Percentiles rank a stretch among this genome's conserved stretches.
Conservation (phyloP, 768 basidiomycete species). For the Russula sp. region DNA sequence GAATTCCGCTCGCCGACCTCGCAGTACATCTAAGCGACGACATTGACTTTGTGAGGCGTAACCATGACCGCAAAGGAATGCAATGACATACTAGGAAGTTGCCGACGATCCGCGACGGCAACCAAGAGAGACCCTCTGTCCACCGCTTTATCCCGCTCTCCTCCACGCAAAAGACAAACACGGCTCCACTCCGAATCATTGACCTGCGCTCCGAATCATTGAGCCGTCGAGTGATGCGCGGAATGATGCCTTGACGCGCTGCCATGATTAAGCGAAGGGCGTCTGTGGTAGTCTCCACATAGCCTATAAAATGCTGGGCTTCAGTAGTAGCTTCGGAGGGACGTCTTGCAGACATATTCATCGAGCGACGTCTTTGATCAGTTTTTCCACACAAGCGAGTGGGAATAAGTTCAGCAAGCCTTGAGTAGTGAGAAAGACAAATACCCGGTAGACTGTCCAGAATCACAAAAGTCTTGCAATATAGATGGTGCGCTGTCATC, state of each 20-base stretch:
- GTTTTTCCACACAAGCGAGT: too few relatives aligned
- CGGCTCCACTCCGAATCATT: conserved; percentile 56
- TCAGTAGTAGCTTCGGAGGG: conserved; percentile 29
- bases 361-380: too few relatives aligned
- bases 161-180: conserved; percentile 86
- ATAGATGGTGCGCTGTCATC: too few relatives aligned
- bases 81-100: conserved; percentile 67
- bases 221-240: conserved; percentile 77
- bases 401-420: too few relatives aligned
- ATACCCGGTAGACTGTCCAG: too few relatives aligned
- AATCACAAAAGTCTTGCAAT: too few relatives aligned
- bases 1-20: conserved; percentile 66
- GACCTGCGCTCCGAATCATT: conserved; percentile 72
- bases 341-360: conserved; percentile 13
- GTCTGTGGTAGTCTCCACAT: conserved; percentile 77
- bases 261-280: conserved; percentile 82
- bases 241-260: conserved; percentile 73
- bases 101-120: conserved; percentile 77
- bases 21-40: conserved; percentile 68
- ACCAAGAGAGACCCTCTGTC: conserved; percentile 80
- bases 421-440: too few relatives aligned
- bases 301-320: conserved; percentile 67
- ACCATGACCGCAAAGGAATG: conserved; percentile 1
- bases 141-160: conserved; percentile 86
- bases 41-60: conserved; percentile 8